A percentile compares a stretch with the other conserved stretches of the same genome.
These are phyloP conservation scores for Psilocybe tampanensis DNA, from an alignment of 768 basidiomycete genomes.

Conservation along the genomic window DNA sequence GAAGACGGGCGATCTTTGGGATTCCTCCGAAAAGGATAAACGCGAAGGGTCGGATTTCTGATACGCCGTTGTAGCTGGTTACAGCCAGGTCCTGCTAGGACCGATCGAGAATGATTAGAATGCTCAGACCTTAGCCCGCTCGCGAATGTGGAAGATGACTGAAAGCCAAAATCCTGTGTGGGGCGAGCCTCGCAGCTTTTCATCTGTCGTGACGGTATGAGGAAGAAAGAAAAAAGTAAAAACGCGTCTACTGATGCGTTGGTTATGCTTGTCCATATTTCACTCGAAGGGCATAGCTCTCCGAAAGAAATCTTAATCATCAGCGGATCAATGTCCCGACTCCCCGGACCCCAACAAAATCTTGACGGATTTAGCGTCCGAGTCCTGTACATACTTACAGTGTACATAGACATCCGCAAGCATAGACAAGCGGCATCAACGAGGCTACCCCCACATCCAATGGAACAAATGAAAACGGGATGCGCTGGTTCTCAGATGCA, in stretches of 20 bases:
- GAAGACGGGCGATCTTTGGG: conserved; percentile 40
- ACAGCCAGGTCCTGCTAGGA: conserved; percentile 63
- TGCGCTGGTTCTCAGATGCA: too few species aligned
- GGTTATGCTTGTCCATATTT: neutral
- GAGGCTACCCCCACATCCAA: too few species aligned
- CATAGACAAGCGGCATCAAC: too few species aligned
- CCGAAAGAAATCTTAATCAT: too few species aligned
- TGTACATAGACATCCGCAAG: too few species aligned
- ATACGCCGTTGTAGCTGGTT: conserved; percentile 62
- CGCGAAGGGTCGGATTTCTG: conserved; percentile 54
- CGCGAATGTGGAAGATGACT: conserved; percentile 41
- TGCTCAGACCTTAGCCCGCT: conserved; percentile 87
- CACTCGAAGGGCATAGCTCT: neutral
- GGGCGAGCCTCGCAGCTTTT: conserved; percentile 74
- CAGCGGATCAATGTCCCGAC: neutral
- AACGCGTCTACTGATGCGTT: neutral
- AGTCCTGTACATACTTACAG: too few species aligned
- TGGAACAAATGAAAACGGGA: too few species aligned
- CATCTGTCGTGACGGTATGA: conserved; percentile 32
- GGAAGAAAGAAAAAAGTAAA: neutral
- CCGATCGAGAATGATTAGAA: conserved; percentile 63
- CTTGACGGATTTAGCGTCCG: too few species aligned
- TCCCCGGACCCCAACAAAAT: too few species aligned
- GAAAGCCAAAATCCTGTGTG: conserved; percentile 44
- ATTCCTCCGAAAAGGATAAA: conserved; percentile 20